Conservation (phyloP, 257 asterid genomes). For the Paulownia fortunei region DNA sequence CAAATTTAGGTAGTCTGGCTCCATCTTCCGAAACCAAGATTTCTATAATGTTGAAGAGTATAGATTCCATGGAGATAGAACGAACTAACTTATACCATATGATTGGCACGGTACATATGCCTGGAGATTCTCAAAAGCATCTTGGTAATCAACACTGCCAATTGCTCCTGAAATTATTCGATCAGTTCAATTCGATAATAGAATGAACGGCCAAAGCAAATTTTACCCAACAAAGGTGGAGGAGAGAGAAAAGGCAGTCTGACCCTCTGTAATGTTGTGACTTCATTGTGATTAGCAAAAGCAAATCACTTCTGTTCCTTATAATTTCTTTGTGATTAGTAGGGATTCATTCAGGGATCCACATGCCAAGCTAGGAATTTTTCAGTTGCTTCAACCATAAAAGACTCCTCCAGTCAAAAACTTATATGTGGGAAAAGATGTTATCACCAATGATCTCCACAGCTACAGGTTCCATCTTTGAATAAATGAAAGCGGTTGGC, state of each 20-base stretch:
- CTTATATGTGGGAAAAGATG: background rate
- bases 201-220: background rate
- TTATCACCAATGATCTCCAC: conserved; percentile 64
- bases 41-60: background rate
- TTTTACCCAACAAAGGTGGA: background rate
- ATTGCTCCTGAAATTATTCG: background rate
- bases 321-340: background rate
- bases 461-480: conserved; percentile 67
- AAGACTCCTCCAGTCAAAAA: background rate
- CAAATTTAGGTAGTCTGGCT: background rate
- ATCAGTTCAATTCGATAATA: background rate
- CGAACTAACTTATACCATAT: conserved; percentile 2
- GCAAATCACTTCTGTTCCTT: background rate
- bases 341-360: background rate
- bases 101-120: background rate
- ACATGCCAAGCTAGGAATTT: background rate
- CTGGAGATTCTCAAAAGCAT: background rate
- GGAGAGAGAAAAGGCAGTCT: background rate
- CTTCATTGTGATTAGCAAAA: background rate
- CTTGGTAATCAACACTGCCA: background rate
- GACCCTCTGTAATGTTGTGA: conserved; percentile 2
- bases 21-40: background rate
- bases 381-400: background rate
- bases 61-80: background rate
- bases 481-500: conserved; percentile 63